Base-by-base conservation (phyloP, 192 early-diverging fungal genomes). In the Podila epigama region DNA sequence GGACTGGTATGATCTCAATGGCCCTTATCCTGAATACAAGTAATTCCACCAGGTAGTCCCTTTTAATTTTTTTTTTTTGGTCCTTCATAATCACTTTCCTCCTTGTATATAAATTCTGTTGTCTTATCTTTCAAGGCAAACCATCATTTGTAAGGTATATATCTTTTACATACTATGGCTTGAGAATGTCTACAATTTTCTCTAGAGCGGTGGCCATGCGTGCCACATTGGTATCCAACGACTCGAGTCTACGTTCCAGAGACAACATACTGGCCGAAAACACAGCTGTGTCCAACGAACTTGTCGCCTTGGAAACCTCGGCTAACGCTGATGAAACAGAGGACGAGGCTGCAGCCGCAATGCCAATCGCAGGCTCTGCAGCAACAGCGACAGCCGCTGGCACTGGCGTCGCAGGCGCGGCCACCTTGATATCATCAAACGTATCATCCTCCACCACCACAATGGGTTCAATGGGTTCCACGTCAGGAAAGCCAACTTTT, bases 121-220 rank as follows among this genome's bases (percentile, higher is more conserved):
- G 36, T 16, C 1, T 2, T 33, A 2, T 2, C 3, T 1, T 22
- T 9, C 7, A 27, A 3, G 5, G 7, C 27, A 27, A 40, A 34
- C 37, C 6, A 39, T 34, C n/a, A 34, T 44, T 39, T 3, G 16
- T 20, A n/a, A 39, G 22, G 41, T 10, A 13, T 2, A 60, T 29
- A 28, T 3, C 0, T 18, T 28, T 27, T 40, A 28, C 18, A 18
- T 0, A 18, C 36, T 66, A 75, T 20, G 64, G 70, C 16, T 66
- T 60, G 37, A 81, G 33, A 29, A 81, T 68, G 10, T 42, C 52
- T 16, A 81, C 79, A 13, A 81, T 32, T 48, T 67, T 61, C 25
- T 81, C 79, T 15, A 81, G 60, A 0, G 79, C 69, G 0, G 71
- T 83, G 10, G 82, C 82, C 63, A 79, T 79, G n/a, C 79, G 51